Evolutionary conservation across 257 asterid species (phyloP), one percentile per base, ranked within the genome.

Genomic region (Rubia yunnanensis): DNA sequence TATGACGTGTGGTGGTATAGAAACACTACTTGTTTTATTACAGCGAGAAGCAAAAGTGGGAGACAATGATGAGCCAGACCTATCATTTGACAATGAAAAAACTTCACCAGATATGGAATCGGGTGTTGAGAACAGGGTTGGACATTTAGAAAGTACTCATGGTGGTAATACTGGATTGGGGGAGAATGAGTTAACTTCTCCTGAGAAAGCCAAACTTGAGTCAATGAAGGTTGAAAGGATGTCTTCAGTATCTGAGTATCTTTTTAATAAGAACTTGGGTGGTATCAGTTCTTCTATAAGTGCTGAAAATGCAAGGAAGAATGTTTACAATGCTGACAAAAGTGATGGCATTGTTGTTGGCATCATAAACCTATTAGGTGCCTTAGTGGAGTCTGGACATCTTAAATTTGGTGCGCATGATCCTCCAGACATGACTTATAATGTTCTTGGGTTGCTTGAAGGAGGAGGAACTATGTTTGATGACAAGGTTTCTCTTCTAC

Each of bases 381-480:
- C 97, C 73, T 80, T 92, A 76, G 87, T 92, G 73, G 82, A 83
- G 71, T 88, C 96, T 63, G 94, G 95, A 75, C 89, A 87, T 82
- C 82, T 92, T 77, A 92, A 84, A 77, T 81, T 85, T 75, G 99
- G 82, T 78, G 58, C 72, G 30, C 92, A 89, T 70, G 84, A 82
- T 81, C 86, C 90, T 69, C 79, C 86, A 66, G 94, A 89, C 75
- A 80, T 79, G 79, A 73, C 87, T n/a, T 79, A 72, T 81, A 89
- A 83, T 74, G 75, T 84, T 78, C 78, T 78, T 63, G 97, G 94
- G 74, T 76, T 87, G 84, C 89, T 81, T 65, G 99, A 89, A 76
- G 96, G 92, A 72, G 97, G 99, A 66, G 97, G 97, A 78, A 89
- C 96, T 70, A 92, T 89, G 99, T 92, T 92, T 80, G 97, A 92